These are phyloP conservation scores for Pythium volutum DNA, from an alignment of 352 stramenopile species.

Conservation along the genomic window DNA sequence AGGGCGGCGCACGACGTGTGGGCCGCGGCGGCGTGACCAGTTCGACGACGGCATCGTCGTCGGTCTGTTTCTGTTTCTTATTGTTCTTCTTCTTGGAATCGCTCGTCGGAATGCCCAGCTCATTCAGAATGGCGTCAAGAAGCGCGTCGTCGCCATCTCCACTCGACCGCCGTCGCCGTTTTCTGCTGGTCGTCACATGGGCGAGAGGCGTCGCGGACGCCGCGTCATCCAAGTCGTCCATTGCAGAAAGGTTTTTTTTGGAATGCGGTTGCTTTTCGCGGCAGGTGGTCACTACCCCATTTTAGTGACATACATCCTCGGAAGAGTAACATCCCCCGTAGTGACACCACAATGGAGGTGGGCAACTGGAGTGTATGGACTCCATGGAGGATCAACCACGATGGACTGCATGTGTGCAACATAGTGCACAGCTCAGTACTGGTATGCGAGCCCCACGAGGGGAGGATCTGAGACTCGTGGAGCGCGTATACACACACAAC, in stretches of 20 bases:
- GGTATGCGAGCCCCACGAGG: too few species aligned
- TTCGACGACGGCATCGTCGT: slow-evolving; percentile 17
- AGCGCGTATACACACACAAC: not conserved
- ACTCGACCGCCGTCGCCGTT: slow-evolving; percentile 12
- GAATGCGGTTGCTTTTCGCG: slow-evolving; percentile 2
- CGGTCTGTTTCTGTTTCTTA: not conserved
- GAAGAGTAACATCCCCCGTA: not conserved
- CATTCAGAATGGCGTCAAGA: slow-evolving; percentile 21
- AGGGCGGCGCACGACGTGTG: not conserved
- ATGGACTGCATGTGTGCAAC: too few species aligned
- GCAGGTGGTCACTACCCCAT: not conserved
- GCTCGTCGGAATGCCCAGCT: slow-evolving; percentile 24
- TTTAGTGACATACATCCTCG: not conserved
- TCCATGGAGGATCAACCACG: too few species aligned
- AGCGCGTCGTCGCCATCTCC: slow-evolving; percentile 13
- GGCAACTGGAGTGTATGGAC: too few species aligned
- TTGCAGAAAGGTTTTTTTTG: not conserved
- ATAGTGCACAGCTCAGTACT: too few species aligned
- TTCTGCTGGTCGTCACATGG: not conserved
- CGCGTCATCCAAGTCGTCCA: slow-evolving; percentile 1
- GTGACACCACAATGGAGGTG: not conserved
- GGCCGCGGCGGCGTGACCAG: slow-evolving; percentile 23
- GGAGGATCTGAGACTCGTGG: too few species aligned
- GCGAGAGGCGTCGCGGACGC: not conserved
- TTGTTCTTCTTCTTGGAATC: slow-evolving; percentile 13